Conservation (phyloP, 2,329 filamentous ascomycete species). For the Lithohypha guttulata region DNA sequence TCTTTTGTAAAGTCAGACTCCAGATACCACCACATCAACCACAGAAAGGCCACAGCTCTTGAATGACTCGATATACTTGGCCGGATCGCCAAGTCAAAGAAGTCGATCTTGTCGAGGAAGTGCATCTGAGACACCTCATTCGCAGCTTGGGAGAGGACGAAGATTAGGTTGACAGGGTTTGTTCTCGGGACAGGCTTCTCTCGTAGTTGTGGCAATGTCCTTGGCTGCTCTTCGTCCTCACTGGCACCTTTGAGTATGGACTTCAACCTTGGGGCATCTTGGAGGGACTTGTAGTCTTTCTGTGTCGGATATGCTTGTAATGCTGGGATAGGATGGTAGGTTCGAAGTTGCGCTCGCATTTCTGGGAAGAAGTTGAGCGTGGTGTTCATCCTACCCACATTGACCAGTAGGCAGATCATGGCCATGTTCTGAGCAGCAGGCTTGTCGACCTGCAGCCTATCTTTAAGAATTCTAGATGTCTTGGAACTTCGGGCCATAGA, state of each 20-base stretch:
- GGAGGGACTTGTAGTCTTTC: slow-evolving; percentile 93
- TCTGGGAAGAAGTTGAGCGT: slow-evolving; percentile 98
- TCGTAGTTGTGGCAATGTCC: slow-evolving; percentile 73
- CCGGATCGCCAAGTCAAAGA: slow-evolving; percentile 94
- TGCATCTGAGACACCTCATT: slow-evolving; percentile 87
- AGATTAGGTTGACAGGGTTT: slow-evolving; percentile 94
- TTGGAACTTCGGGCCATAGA: slow-evolving; percentile 98
- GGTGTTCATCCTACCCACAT: slow-evolving; percentile 97
- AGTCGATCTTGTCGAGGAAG: slow-evolving; percentile 74
- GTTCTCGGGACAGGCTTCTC: slow-evolving; percentile 59
- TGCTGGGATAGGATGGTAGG: slow-evolving; percentile 95
- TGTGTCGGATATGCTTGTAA: slow-evolving; percentile 90
- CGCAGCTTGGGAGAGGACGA: slow-evolving; percentile 81
- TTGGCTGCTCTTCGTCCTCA: slow-evolving; percentile 79
- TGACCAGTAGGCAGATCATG: slow-evolving; percentile 96
- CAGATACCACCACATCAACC: slow-evolving; percentile 98
- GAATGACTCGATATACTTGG: slow-evolving; percentile 70
- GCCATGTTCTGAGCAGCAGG: slow-evolving; percentile 95
- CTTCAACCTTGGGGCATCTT: slow-evolving; percentile 90
- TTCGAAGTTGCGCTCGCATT: slow-evolving; percentile 94
- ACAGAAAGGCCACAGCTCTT: slow-evolving; percentile 78
- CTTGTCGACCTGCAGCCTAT: slow-evolving; percentile 87
- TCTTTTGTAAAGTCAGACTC: slow-evolving; percentile 90
- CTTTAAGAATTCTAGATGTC: slow-evolving; percentile 94
- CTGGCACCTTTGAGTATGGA: slow-evolving; percentile 95